These are phyloP conservation scores for Solanum pimpinellifolium DNA, from an alignment of 257 asterid species.

Conservation along the genomic window DNA sequence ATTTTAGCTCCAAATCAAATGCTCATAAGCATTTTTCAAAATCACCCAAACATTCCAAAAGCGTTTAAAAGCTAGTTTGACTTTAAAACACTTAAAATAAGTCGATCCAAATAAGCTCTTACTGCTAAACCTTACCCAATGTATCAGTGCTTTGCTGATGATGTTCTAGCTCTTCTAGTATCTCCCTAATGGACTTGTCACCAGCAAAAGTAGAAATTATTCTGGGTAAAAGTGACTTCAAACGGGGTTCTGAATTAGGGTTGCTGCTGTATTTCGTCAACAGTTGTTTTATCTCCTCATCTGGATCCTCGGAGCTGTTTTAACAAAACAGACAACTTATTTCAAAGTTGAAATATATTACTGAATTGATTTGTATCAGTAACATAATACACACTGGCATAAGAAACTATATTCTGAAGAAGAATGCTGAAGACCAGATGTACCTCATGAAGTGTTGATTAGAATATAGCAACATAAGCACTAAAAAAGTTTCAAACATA, in stretches of 20 bases:
- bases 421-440: not conserved
- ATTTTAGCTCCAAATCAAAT: not conserved
- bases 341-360: not conserved
- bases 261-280: constrained; percentile 50
- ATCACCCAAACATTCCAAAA: not conserved
- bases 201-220: constrained; percentile 77
- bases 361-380: not conserved
- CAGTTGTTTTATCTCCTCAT: constrained; percentile 43
- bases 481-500: not conserved
- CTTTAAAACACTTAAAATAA: not conserved
- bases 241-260: constrained; percentile 73
- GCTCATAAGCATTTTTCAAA: not conserved
- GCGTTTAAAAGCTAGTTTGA: not conserved
- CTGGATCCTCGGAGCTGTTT: constrained; percentile 69
- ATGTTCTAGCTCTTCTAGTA: constrained; percentile 64
- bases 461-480: not conserved
- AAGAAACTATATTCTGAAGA: not conserved
- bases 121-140: constrained; percentile 37
- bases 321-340: not conserved
- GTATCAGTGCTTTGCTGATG: constrained; percentile 69
- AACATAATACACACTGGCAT: not conserved
- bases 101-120: not conserved
- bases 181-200: constrained; percentile 54
- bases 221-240: constrained; percentile 73
- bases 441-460: not conserved